Evolutionary conservation across 768 basidiomycete species (phyloP).

Genomic region (Lyophyllum atratum): DNA sequence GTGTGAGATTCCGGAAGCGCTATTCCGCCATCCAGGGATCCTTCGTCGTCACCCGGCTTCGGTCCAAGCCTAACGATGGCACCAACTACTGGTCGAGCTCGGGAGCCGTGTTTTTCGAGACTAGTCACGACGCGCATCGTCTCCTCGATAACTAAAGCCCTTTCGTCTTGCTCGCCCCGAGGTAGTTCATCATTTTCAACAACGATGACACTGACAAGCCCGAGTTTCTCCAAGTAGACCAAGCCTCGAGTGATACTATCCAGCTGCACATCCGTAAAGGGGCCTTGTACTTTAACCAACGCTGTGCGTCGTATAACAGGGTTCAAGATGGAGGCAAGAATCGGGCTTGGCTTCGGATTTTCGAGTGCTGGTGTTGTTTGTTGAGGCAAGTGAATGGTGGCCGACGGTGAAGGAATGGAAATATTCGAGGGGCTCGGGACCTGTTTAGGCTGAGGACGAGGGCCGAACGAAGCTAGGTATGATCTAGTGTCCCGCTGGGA

Average conservation of each 20-base stretch:
- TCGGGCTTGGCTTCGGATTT: conserved; percentile 47
- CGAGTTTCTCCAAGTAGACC: conserved; percentile 94
- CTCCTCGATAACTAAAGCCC: conserved; percentile 69
- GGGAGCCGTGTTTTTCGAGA: conserved; percentile 83
- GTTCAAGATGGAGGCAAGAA: conserved; percentile 77
- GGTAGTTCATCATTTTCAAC: conserved; percentile 83
- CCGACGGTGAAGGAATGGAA: conserved; percentile 28
- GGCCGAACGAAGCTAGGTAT: conserved; percentile 90
- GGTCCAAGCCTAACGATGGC: conserved; percentile 85
- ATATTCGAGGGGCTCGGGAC: conserved; percentile 23
- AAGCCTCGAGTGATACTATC: conserved; percentile 93
- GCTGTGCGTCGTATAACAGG: conserved; percentile 86
- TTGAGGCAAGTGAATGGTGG: conserved; percentile 24
- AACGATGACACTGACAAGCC: conserved; percentile 93
- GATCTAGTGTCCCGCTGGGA: conserved; percentile 88
- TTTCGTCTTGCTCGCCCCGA: conserved; percentile 70
- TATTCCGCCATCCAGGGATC: conserved; percentile 30
- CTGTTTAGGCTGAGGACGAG: conserved; percentile 47
- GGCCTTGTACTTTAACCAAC: conserved; percentile 95
- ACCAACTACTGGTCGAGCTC: conserved; percentile 86
- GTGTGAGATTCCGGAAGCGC: conserved; percentile 76
- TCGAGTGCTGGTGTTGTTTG: conserved; percentile 38
- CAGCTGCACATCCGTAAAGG: conserved; percentile 90
- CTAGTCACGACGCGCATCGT: conserved; percentile 81
- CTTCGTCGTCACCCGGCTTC: conserved; percentile 51